A percentile compares a stretch with the other conserved stretches of the same genome.
These are phyloP conservation scores for Globisporangium takayamanum DNA, from an alignment of 352 stramenopile genomes.

Conservation along the genomic window DNA sequence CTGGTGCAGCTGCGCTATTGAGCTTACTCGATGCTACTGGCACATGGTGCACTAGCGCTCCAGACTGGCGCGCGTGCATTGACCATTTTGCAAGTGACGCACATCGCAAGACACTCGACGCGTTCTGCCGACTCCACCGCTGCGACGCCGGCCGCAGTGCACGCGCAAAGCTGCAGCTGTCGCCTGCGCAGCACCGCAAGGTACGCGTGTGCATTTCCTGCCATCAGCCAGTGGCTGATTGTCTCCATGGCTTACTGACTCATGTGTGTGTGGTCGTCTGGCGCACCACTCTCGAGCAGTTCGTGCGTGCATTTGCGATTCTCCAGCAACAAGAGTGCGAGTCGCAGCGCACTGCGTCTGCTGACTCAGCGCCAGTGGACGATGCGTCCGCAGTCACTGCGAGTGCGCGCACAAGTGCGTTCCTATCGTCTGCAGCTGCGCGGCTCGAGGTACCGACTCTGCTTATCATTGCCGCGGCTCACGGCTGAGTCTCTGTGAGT, in stretches of 20 bases:
- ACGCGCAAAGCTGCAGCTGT: constrained; percentile 35
- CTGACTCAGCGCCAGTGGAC: no score
- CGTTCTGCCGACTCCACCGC: constrained; percentile 49
- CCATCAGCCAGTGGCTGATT: not conserved
- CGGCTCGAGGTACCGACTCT: constrained; percentile 23
- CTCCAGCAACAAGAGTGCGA: not conserved
- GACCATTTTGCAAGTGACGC: constrained; percentile 30
- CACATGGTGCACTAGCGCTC: not conserved
- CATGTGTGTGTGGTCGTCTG: not conserved
- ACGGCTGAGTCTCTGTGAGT: no score
- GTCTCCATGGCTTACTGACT: not conserved
- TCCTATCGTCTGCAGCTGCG: constrained; percentile 32
- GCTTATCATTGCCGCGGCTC: no score
- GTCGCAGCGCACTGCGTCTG: not conserved
- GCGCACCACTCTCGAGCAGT: not conserved
- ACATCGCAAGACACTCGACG: constrained; percentile 32
- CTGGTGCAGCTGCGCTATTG: not conserved
- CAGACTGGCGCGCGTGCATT: constrained; percentile 15
- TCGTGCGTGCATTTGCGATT: not conserved
- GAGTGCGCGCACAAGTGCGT: constrained; percentile 17
- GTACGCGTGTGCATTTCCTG: constrained; percentile 13
- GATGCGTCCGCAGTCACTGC: not conserved
- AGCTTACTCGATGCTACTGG: not conserved
- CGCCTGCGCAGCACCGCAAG: constrained; percentile 15
- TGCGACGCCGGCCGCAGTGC: constrained; percentile 37